Base-by-base conservation (phyloP, 768 basidiomycete genomes). In the Heimioporus sp. region DNA sequence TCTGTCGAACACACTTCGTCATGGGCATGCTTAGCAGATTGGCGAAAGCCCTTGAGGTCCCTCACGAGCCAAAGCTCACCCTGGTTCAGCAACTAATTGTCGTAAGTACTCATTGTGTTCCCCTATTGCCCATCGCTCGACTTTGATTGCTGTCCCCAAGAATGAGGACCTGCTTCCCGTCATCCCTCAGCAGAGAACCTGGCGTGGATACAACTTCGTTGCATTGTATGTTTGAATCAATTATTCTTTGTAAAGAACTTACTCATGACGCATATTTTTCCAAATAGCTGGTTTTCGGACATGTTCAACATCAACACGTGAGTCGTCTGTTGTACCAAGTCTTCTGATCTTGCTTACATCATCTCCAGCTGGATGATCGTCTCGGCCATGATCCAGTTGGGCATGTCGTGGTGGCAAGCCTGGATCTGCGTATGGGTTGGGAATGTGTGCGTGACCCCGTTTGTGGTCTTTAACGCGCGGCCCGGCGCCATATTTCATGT, bases 381-480 rank as follows among this genome's bases (percentile, higher is more conserved):
- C 0, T 86, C 85, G 30, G 83, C 85, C 12, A 87, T 89, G 86
- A 77, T 85, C 32, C 80, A 85, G 54, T 69, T 82, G 28, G 85
- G 85, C 4, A 76, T 90, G 30, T 84, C 84, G 0, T 90, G 87
- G 87, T 91, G 87, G 87, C 86, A 90, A 65, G 84, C 90, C 15
- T 88, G 90, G 86, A 76, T 92, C 48, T 90, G 85, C 53, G 85
- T 86, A 12, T 87, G 83, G 85, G 57, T 86, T 32, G 83, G 75
- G 41, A 86, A 75, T 65, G 80, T 63, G 2, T 53, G 82, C 50
- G 80, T 80, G 19, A 82, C 86, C 2, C 82, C 82, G 0, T 86
- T 94, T 71, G 77, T 92, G 53, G 83, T 84, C 24, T 65, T 87
- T 56, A 92, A 91, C 62, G 90, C 87, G 21, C 79, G 86, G 24